Evolutionary conservation across 495 filamentous ascomycete species (phyloP), one percentile per base, ranked within the genome.

Genomic region (Mycothermus thermophilus): DNA sequence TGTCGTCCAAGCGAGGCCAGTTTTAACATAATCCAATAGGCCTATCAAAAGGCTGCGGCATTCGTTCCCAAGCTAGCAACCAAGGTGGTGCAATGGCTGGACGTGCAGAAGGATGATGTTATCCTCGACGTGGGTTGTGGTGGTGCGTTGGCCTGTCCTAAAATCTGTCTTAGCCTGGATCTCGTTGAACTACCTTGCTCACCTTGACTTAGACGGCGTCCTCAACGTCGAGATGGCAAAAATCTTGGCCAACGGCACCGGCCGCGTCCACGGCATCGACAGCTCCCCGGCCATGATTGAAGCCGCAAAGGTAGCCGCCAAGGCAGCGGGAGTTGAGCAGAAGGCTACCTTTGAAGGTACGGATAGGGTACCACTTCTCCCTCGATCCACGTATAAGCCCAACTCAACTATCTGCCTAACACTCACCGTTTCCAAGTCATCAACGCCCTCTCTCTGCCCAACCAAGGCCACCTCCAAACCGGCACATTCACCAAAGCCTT

Each of bases 71-170:
- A 74, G 42, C 65, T 84, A 6, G 71, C 80, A 8, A 63, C 61
- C 4, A 77, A 69, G 39, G 64, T 85, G n/a, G 33, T 81, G 18
- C 48, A 63, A 35, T 77, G 73, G 63, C 71, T 87, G 3, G 66
- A 75, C 35, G 69, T 71, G 5, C 63, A 72, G 41, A 62, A 59
- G 12, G 58, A 64, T 46, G 79, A 84, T 47, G 54, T 51, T 23
- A 68, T 85, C 43, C 63, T 87, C 11, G 81, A 87, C 50, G 52
- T 85, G 19, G 81, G 81, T 13, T 85, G 81, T 46, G 81, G 81
- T 21, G 80, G 64, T 67, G 25, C 34, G 55, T 47, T 22, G 22
- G 6, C 22, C 22, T 11, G 6, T 6, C 6, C 22, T 11, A 25
- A 19, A 11, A 18, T 20, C 29, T 13, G 5, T 25, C 20, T 18